Evolutionary conservation across 192 early-diverging fungal genomes (phyloP).

Genomic region (Coemansia sp.): DNA sequence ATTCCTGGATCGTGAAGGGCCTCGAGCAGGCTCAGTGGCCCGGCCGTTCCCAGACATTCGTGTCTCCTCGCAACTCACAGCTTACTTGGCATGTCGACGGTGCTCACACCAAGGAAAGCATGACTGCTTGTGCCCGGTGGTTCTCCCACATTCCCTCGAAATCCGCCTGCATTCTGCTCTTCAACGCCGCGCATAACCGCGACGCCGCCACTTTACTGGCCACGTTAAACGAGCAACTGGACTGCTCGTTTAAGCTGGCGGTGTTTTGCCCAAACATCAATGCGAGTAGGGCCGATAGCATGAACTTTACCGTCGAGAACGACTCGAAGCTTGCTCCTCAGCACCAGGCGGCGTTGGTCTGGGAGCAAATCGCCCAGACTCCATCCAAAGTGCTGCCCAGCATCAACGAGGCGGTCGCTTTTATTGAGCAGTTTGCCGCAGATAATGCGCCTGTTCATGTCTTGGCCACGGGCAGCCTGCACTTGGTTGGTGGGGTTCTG

Average conservation of each 20-base stretch:
- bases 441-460: constrained; percentile 52
- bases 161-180: constrained; percentile 66
- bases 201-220: constrained; percentile 62
- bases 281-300: constrained; percentile 60
- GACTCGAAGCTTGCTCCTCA: constrained; percentile 64
- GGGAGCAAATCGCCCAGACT: constrained; percentile 38
- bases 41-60: constrained; percentile 80
- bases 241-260: constrained; percentile 50
- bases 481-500: constrained; percentile 84
- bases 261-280: constrained; percentile 79
- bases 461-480: constrained; percentile 89
- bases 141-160: constrained; percentile 12
- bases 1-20: constrained; percentile 45
- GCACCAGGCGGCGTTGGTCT: constrained; percentile 58
- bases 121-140: constrained; percentile 61
- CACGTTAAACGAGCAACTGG: constrained; percentile 56
- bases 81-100: constrained; percentile 87
- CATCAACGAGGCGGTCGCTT: constrained; percentile 66
- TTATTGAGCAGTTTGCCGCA: constrained; percentile 26
- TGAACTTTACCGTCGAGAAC: constrained; percentile 64
- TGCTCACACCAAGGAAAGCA: constrained; percentile 90
- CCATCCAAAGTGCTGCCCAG: constrained; percentile 43
- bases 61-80: constrained; percentile 41
- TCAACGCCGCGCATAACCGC: constrained; percentile 84
- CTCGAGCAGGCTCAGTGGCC: constrained; percentile 75